phyloP scores from a whole-genome alignment of 306 rosid genomes.

The Quercus engelmannii region DNA sequence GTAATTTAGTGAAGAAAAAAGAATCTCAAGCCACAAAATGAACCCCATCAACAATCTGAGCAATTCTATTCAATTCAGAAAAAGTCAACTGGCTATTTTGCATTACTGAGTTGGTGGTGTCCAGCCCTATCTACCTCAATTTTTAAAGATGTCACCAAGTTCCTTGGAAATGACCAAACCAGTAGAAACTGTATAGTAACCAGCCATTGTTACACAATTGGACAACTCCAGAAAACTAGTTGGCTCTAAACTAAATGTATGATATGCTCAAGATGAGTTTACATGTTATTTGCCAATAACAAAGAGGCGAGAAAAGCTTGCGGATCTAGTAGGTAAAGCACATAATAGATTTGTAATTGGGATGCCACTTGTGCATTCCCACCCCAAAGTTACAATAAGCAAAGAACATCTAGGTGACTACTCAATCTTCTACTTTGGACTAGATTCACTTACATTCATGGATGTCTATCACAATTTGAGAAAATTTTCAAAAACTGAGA shows the following conservation, averaged over 20 bases:
- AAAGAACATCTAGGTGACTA: background rate
- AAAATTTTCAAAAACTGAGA: background rate
- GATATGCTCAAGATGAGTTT: conserved; percentile 3
- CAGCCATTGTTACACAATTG: background rate
- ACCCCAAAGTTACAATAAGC: background rate
- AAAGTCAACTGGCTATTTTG: too few species aligned
- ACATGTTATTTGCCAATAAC: background rate
- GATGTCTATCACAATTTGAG: background rate
- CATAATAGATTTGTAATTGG: background rate
- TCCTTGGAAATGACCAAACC: too few species aligned
- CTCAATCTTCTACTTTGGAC: conserved; percentile 1
- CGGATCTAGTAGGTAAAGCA: conserved; percentile 4
- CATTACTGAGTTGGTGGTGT: too few species aligned
- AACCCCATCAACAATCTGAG: too few species aligned
- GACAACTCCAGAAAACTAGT: background rate
- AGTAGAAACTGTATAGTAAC: too few species aligned
- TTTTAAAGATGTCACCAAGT: too few species aligned
- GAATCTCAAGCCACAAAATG: background rate
- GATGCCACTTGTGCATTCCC: background rate
- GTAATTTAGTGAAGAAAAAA: background rate
- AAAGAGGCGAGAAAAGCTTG: conserved; percentile 1
- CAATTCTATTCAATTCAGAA: too few species aligned
- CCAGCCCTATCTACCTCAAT: too few species aligned
- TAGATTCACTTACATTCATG: conserved; percentile 1
- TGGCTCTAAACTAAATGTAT: background rate